phyloP scores from a whole-genome alignment of 306 rosid genomes.

The Pterocarpus macrocarpus region DNA sequence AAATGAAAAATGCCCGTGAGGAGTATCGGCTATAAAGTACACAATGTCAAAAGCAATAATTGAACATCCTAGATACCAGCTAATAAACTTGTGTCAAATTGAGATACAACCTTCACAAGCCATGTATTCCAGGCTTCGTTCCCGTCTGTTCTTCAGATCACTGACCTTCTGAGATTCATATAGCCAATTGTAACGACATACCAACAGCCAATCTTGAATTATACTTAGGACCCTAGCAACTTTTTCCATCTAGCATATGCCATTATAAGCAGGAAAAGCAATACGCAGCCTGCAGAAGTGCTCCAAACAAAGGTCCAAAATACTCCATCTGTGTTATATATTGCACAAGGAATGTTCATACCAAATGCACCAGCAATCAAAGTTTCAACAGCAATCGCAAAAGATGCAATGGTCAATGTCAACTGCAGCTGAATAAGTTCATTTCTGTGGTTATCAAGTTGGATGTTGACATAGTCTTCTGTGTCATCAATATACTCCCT shows the following conservation, averaged over 20 bases:
- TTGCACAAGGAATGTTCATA: conserved; percentile 84
- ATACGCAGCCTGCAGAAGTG: conserved; percentile 51
- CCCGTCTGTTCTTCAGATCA: conserved; percentile 26
- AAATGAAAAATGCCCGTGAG: not conserved
- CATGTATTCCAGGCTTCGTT: conserved; percentile 1
- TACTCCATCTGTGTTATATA: conserved; percentile 44
- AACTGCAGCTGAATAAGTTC: conserved; percentile 98
- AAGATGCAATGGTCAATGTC: conserved; percentile 90
- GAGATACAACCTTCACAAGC: conserved; percentile 23
- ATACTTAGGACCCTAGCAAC: conserved; percentile 77
- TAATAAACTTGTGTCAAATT: not conserved
- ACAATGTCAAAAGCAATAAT: conserved; percentile 6
- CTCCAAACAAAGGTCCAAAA: conserved; percentile 66
- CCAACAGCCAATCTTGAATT: not conserved
- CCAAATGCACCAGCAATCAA: conserved; percentile 78
- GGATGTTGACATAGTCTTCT: conserved; percentile 95
- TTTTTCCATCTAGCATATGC: conserved; percentile 96
- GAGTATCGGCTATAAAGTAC: conserved; percentile 7
- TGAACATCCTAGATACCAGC: conserved; percentile 31
- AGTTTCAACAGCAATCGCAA: conserved; percentile 82
- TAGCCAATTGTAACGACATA: conserved; percentile 18
- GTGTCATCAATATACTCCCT: conserved; percentile 98
- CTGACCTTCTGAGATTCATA: not conserved
- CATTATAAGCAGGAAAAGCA: conserved; percentile 71
- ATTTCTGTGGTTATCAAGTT: conserved; percentile 95